Conservation (phyloP, 345 rosid genomes). For the Syzygium aqueum region DNA sequence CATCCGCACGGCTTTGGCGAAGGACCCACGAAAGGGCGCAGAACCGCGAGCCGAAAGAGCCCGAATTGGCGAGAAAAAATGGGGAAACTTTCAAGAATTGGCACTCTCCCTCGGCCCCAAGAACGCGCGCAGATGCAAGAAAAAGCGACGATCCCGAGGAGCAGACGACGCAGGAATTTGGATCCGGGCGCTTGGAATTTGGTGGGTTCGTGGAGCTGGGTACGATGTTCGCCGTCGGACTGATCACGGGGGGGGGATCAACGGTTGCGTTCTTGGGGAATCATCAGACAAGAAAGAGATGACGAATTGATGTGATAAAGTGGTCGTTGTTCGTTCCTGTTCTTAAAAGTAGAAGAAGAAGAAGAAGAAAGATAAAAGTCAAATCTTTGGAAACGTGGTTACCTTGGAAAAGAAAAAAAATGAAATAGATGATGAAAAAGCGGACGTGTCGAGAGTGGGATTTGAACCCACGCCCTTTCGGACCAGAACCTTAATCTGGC, state of each 20-base stretch:
- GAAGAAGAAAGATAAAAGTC: background rate
- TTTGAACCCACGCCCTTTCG: conserved; percentile 99
- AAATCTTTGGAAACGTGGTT: background rate
- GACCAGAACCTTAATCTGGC: conserved; percentile 99
- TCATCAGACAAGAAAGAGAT: background rate
- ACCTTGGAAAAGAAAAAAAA: background rate
- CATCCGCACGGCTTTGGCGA: background rate
- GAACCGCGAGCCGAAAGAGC: background rate
- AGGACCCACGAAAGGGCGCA: background rate
- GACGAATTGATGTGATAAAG: background rate
- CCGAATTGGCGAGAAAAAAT: background rate
- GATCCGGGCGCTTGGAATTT: background rate
- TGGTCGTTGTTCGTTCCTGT: too few species aligned
- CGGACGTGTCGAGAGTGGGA: conserved; percentile 70
- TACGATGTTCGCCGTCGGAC: background rate
- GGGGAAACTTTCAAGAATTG: background rate
- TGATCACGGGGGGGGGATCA: background rate
- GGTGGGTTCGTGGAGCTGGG: background rate
- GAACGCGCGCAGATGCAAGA: background rate
- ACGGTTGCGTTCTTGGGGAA: background rate
- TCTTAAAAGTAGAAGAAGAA: background rate
- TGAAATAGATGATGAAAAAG: background rate
- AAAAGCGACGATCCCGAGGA: background rate
- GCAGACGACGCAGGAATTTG: background rate
- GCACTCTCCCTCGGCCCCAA: background rate